A percentile compares a stretch with the other conserved stretches of the same genome.
phyloP scores from a whole-genome alignment of 2,329 filamentous ascomycete genomes.

The Aureobasidium sp. region DNA sequence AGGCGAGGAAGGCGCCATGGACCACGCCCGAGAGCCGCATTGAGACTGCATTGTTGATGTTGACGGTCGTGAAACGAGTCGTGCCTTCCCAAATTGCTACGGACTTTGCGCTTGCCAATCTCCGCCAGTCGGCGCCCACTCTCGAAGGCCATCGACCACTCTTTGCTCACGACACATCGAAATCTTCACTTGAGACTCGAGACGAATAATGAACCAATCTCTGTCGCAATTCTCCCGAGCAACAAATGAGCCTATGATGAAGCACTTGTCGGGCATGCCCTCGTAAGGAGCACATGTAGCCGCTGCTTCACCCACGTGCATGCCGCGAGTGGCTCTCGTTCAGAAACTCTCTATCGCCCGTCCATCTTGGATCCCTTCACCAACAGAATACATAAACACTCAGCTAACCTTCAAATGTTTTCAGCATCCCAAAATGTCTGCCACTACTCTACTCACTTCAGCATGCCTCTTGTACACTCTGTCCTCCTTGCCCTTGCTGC shows the following conservation, averaged over 20 bases:
- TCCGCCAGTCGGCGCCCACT: not conserved
- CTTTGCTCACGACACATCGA: not conserved
- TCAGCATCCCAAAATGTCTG: not conserved
- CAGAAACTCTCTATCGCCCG: not conserved
- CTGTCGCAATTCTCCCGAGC: not conserved
- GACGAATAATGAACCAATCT: not conserved
- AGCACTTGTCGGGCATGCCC: not conserved
- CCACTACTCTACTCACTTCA: not conserved
- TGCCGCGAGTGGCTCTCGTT: conserved; percentile 9
- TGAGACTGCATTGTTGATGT: conserved; percentile 22
- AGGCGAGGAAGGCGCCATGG: conserved; percentile 40
- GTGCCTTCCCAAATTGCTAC: conserved; percentile 2
- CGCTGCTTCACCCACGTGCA: not conserved
- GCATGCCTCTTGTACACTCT: conserved; percentile 9
- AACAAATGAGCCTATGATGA: not conserved
- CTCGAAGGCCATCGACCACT: not conserved
- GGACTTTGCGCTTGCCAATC: conserved; percentile 3
- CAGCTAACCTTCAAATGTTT: not conserved
- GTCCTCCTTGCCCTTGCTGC: conserved; percentile 10
- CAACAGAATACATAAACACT: not conserved
- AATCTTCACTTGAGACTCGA: not conserved
- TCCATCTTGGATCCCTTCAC: not conserved
- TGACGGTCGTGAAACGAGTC: not conserved
- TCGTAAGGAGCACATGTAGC: not conserved
- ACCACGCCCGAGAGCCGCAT: conserved; percentile 47